Evolutionary conservation across 106 monocot species (phyloP).

Genomic region (Allium fistulosum): DNA sequence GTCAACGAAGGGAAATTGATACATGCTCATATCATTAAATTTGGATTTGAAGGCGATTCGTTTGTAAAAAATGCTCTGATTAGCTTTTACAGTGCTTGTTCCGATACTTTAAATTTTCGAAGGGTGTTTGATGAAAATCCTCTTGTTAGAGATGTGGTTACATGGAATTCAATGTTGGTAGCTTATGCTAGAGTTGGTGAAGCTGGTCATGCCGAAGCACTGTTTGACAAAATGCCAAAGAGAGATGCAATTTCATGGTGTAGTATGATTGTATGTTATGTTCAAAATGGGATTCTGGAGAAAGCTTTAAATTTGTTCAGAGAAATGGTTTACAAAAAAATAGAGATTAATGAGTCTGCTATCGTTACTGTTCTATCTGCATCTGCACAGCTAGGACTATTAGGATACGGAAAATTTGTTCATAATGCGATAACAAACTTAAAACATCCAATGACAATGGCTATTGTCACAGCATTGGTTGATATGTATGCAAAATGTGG

Average conservation of each 20-base stretch:
- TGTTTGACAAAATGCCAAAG: conserved; percentile 50
- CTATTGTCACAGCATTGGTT: conserved; percentile 41
- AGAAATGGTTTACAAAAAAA: conserved; percentile 24
- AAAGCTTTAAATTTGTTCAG: conserved; percentile 35
- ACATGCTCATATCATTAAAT: conserved; percentile 32
- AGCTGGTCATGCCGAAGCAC: conserved; percentile 22
- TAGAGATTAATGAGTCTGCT: conserved; percentile 41
- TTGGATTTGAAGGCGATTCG: conserved; percentile 36
- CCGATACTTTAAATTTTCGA: conserved; percentile 5
- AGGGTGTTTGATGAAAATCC: conserved; percentile 46
- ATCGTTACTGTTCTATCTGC: conserved; percentile 55
- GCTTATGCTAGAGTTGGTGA: conserved; percentile 32
- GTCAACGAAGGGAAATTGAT: conserved; percentile 32
- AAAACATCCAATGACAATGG: conserved; percentile 25
- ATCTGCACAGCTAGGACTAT: conserved; percentile 49
- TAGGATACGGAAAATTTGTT: conserved; percentile 39
- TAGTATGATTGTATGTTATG: conserved; percentile 52
- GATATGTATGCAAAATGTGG: conserved; percentile 83
- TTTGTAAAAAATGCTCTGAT: conserved; percentile 46
- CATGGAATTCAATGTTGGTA: conserved; percentile 50
- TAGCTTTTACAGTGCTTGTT: conserved; percentile 39
- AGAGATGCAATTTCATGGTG: conserved; percentile 66
- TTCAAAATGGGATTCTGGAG: conserved; percentile 40
- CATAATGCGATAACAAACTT: conserved; percentile 26
- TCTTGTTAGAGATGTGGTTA: conserved; percentile 32